These are phyloP conservation scores for Capsella bursapastoris DNA, from an alignment of 345 rosid species.

Conservation along the genomic window DNA sequence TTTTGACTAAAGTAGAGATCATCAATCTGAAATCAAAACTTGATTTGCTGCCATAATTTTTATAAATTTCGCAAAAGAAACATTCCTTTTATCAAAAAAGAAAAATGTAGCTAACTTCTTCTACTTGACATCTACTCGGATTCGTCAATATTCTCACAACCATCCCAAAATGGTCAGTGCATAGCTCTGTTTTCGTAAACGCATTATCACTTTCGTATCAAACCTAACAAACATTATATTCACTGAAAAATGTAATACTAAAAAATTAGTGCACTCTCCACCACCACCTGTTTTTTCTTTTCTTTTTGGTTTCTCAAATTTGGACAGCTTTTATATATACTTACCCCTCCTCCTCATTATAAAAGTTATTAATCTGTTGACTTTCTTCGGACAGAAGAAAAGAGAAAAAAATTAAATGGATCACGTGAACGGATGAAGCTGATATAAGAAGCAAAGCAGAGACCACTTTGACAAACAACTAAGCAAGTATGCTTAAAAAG, in stretches of 20 bases:
- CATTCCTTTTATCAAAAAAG: neutral
- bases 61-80: neutral
- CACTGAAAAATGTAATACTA: neutral
- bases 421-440: conserved; percentile 39
- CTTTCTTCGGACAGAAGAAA: conserved; percentile 7
- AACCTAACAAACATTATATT: neutral
- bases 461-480: conserved; percentile 43
- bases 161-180: conserved; percentile 26
- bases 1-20: neutral
- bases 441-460: conserved; percentile 41
- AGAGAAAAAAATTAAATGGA: conserved; percentile 28
- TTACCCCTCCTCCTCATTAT: conserved; percentile 8
- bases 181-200: conserved; percentile 17
- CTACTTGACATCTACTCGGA: conserved; percentile 35
- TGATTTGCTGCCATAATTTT: neutral
- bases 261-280: conserved; percentile 21
- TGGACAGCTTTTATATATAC: conserved; percentile 17
- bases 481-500: conserved; percentile 41
- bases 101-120: conserved; percentile 20
- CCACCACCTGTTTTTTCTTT: neutral
- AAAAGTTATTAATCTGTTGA: conserved; percentile 41
- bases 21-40: neutral
- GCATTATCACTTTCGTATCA: conserved; percentile 13
- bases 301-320: neutral
- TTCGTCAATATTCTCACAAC: conserved; percentile 34